Conservation (phyloP, 805 yeast species). For the Starmera caribaea region DNA sequence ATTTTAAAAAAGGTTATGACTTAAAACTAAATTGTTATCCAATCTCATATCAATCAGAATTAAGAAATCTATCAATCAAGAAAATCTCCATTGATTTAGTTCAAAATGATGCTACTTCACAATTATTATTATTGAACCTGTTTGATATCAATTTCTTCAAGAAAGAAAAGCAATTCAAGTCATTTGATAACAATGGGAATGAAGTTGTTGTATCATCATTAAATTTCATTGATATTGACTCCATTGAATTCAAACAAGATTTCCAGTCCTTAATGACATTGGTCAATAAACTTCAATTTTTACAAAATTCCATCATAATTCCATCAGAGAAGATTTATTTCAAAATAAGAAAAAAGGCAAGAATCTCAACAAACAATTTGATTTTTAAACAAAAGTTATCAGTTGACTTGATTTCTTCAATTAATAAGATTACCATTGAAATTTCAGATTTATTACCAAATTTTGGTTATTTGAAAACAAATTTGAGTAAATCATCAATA, state of each 20-base stretch:
- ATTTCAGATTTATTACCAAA: constrained; percentile 14
- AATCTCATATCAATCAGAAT: constrained; percentile 29
- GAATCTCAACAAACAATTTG: constrained; percentile 10
- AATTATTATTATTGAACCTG: constrained; percentile 14
- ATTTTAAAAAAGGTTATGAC: not conserved
- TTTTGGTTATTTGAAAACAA: constrained; percentile 24
- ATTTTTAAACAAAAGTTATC: constrained; percentile 12
- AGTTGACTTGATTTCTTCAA: constrained; percentile 3
- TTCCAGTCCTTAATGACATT: constrained; percentile 18
- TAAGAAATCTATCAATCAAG: constrained; percentile 24
- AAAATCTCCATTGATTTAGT: constrained; percentile 18
- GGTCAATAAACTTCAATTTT: constrained; percentile 2
- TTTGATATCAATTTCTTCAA: constrained; percentile 7
- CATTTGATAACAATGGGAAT: constrained; percentile 21
- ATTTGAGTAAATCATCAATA: constrained; percentile 7
- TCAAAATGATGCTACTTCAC: constrained; percentile 9
- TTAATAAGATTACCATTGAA: constrained; percentile 7
- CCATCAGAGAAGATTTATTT: constrained; percentile 11
- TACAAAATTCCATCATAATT: constrained; percentile 5
- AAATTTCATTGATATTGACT: constrained; percentile 9
- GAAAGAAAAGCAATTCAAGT: constrained; percentile 14
- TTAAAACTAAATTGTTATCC: constrained; percentile 31
- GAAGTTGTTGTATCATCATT: constrained; percentile 15
- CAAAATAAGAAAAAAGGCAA: constrained; percentile 15
- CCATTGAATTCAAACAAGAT: constrained; percentile 20